Percentiles rank a stretch among this genome's conserved stretches.
These are phyloP conservation scores for Lactuca sativa DNA, from an alignment of 129 eudicot genomes.

Conservation along the genomic window DNA sequence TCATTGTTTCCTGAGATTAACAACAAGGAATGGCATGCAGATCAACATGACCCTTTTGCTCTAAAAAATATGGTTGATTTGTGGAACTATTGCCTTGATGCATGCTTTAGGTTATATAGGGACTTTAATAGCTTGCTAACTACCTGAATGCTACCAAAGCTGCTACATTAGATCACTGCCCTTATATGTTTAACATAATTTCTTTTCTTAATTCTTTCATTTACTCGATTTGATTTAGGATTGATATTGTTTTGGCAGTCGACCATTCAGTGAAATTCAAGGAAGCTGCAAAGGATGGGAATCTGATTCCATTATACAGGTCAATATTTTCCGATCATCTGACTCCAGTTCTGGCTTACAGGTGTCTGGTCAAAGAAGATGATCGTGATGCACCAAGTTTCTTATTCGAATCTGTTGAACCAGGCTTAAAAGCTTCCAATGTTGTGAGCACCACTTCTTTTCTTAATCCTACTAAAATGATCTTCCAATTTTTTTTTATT, in stretches of 20 bases:
- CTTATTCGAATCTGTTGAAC: constrained; percentile 88
- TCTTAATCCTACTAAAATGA: neutral
- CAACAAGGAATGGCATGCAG: no score
- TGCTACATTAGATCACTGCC: neutral
- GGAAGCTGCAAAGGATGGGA: constrained; percentile 92
- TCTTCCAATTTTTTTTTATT: neutral
- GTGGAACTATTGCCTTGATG: no score
- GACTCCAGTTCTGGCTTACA: constrained; percentile 94
- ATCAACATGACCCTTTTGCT: no score
- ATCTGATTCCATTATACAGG: constrained; percentile 74
- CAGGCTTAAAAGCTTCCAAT: constrained; percentile 65
- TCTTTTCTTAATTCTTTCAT: neutral
- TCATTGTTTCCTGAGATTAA: no score
- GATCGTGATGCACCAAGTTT: constrained; percentile 97
- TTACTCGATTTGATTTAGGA: neutral
- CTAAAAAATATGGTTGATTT: no score
- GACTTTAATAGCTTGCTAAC: neutral
- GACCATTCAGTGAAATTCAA: constrained; percentile 70
- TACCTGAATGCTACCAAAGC: neutral
- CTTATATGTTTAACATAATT: neutral
- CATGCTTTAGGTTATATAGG: no score
- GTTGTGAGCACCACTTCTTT: constrained; percentile 50
- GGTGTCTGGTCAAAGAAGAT: constrained; percentile 90
- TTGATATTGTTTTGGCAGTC: constrained; percentile 42
- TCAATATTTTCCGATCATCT: constrained; percentile 87